Evolutionary conservation across 2,329 filamentous ascomycete genomes (phyloP), one percentile per base, ranked within the genome.

Genomic region (Fusarium nematophilum): DNA sequence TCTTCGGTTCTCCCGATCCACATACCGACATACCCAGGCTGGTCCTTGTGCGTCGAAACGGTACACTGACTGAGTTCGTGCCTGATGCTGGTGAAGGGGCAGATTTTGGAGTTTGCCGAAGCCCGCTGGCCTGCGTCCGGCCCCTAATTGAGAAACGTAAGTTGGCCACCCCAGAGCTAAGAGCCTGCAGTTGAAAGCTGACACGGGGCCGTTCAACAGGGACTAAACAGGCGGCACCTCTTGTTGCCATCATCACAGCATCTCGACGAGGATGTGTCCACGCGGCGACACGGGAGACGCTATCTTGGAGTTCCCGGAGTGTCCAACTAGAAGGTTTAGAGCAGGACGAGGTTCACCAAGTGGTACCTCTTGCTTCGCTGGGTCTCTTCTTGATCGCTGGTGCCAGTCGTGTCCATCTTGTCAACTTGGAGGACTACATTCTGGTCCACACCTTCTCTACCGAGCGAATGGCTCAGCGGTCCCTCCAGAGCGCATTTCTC

Each of bases 381-480:
- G 81, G 83, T 1, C 77, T 86, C 33, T 86, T 90, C 59, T 81
- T 91, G 13, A 80, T 88, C 11, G 83, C 86, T 4, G 81, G 86
- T 11, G 75, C 79, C 6, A 78, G 81, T 43, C 81, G 83, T 2
- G 82, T 91, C 14, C 85, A 91, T 68, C 80, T 90, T 5, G 70
- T 81, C 60, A 68, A 81, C 76, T 48, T 82, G 77, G 55, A 80
- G 13, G 67, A 72, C 17, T 68, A 73, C 14, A 54, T 73, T 9
- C 75, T 87, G 3, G 78, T 90, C n/a, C 82, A 90, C 69, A 85
- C 83, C 0, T 88, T 92, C 59, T 69, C 73, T 14, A 86, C 86
- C 1, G 81, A 86, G 30, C 76, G 77, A 2, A 85, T 90, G 69
- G 80, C 83, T 53, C 79, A 82, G 5, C 82, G 83, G 29, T 85